These are phyloP conservation scores for Grosmannia huntii DNA, from an alignment of 2,329 filamentous ascomycete genomes.

Conservation along the genomic window DNA sequence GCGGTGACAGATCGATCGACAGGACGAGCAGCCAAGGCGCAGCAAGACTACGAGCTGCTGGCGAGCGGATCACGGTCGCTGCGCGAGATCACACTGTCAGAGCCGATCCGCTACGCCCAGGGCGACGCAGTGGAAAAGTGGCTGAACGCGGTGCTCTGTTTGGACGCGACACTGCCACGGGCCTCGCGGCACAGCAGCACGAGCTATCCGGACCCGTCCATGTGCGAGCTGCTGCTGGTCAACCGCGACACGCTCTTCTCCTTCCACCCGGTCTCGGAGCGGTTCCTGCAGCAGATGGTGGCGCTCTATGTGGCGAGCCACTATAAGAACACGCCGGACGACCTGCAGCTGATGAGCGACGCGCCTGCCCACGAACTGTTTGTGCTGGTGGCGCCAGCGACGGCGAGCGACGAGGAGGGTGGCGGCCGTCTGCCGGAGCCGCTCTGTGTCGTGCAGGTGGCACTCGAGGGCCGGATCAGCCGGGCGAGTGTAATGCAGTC, in stretches of 20 bases:
- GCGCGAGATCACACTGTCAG: conserved; percentile 81
- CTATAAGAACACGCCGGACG: conserved; percentile 97
- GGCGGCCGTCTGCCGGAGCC: conserved; percentile 77
- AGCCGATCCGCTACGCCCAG: conserved; percentile 88
- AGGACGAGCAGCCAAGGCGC: conserved; percentile 53
- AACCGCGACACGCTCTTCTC: conserved; percentile 97
- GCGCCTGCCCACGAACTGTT: conserved; percentile 94
- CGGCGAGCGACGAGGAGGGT: conserved; percentile 55
- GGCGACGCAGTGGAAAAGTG: conserved; percentile 90
- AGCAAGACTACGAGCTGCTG: conserved; percentile 44
- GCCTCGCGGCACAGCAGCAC: conserved; percentile 37
- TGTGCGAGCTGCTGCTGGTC: conserved; percentile 85
- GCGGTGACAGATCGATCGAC: conserved; percentile 65
- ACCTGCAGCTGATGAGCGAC: conserved; percentile 97
- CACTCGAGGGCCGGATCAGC: conserved; percentile 90
- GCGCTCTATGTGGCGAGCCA: conserved; percentile 92
- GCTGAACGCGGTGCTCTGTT: conserved; percentile 86
- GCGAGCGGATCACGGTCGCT: conserved; percentile 44
- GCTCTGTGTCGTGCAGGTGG: conserved; percentile 86
- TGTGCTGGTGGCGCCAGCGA: conserved; percentile 77
- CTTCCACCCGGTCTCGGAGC: conserved; percentile 92
- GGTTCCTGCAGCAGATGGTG: conserved; percentile 97
- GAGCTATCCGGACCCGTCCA: conserved; percentile 78
- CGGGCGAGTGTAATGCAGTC: conserved; percentile 83
- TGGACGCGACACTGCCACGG: conserved; percentile 77